A percentile compares a stretch with the other conserved stretches of the same genome.
Evolutionary conservation across 2,329 filamentous ascomycete species (phyloP).

Genomic region (Trichoderma lentiforme): DNA sequence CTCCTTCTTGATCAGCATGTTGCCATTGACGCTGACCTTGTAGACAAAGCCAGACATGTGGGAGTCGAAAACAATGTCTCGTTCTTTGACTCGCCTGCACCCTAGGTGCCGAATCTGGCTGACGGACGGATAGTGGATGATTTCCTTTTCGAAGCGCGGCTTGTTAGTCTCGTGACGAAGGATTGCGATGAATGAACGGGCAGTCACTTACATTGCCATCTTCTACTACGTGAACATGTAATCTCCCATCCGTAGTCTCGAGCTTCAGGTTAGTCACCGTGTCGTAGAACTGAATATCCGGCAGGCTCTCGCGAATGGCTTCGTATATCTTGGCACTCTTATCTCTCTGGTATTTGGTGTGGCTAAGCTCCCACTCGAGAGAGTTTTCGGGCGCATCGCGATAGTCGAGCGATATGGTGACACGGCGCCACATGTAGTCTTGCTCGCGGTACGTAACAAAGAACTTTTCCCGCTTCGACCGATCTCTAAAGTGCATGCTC

Average conservation of each 20-base stretch:
- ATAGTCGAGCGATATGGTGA: conserved; percentile 94
- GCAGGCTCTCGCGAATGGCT: conserved; percentile 84
- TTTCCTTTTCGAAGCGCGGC: conserved; percentile 55
- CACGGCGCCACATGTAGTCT: conserved; percentile 74
- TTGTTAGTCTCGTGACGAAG: background rate
- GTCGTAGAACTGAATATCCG: conserved; percentile 93
- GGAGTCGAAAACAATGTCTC: conserved; percentile 76
- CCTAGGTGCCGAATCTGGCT: conserved; percentile 70
- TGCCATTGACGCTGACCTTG: conserved; percentile 70
- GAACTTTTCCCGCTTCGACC: conserved; percentile 91
- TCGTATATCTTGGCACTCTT: conserved; percentile 94
- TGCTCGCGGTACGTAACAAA: conserved; percentile 91
- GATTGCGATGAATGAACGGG: too few species aligned
- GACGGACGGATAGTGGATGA: conserved; percentile 77
- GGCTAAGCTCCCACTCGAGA: conserved; percentile 76
- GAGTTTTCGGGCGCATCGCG: conserved; percentile 75
- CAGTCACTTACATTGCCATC: conserved; percentile 67
- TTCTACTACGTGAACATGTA: conserved; percentile 97
- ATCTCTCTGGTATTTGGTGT: conserved; percentile 79
- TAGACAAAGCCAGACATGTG: conserved; percentile 98
- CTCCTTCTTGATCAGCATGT: conserved; percentile 89
- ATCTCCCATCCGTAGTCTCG: conserved; percentile 78
- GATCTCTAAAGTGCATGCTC: conserved; percentile 96
- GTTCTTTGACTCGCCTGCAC: conserved; percentile 65
- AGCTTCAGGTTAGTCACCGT: conserved; percentile 95